Conservation (phyloP, 2,329 filamentous ascomycete species). For the Calonectria pseudoreteaudii region DNA sequence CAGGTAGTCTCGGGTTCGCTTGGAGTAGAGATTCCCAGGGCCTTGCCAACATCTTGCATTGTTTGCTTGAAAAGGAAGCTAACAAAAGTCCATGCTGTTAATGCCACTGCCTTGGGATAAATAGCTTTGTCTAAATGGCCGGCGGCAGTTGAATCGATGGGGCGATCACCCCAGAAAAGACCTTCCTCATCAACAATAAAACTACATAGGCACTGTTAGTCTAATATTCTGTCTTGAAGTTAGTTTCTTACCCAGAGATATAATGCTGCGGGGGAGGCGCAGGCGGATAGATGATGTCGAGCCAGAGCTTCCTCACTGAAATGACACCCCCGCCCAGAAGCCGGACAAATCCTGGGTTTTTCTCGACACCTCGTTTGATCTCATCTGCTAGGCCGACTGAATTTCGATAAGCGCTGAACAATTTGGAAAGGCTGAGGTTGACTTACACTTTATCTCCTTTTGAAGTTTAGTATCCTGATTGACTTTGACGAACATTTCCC, state of each 20-base stretch:
- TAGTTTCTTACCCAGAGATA: conserved; percentile 66
- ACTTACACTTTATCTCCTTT: conserved; percentile 60
- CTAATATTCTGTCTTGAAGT: too few relatives aligned
- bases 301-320: conserved; percentile 65
- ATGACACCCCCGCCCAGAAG: conserved; percentile 60
- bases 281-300: conserved; percentile 71
- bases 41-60: conserved; percentile 54
- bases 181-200: conserved; percentile 62
- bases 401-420: conserved; percentile 26
- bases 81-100: conserved; percentile 65
- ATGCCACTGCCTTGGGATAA: conserved; percentile 64
- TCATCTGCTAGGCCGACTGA: conserved; percentile 48
- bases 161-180: conserved; percentile 59
- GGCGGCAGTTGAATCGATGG: conserved; percentile 61
- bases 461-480: conserved; percentile 63
- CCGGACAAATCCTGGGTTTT: conserved; percentile 55
- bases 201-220: conserved; percentile 50
- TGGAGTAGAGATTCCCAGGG: conserved; percentile 56
- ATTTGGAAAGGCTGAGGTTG: too few relatives aligned
- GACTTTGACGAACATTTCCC: conserved; percentile 70
- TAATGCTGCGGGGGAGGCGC: conserved; percentile 70
- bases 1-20: conserved; percentile 44
- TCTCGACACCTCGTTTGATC: conserved; percentile 53
- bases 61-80: conserved; percentile 61
- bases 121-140: conserved; percentile 60